phyloP scores from a whole-genome alignment of 306 rosid species.

The Purshia tridentata region DNA sequence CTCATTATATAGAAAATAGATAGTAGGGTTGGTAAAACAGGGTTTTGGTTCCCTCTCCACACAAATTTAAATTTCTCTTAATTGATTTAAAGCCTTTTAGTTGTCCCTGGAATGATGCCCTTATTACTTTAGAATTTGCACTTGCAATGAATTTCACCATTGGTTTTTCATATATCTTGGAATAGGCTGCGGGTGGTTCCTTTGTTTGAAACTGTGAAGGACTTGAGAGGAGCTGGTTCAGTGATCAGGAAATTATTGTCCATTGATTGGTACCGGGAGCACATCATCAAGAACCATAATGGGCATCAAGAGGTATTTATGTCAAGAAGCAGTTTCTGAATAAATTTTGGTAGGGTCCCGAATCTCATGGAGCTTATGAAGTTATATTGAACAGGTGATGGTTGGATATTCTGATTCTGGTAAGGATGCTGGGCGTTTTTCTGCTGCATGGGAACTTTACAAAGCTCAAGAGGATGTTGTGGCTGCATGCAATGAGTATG shows the following conservation, averaged over 20 bases:
- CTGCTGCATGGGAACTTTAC: constrained; percentile 97
- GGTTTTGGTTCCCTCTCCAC: background rate
- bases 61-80: background rate
- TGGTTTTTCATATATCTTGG: constrained; percentile 18
- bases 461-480: constrained; percentile 98
- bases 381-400: constrained; percentile 70
- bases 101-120: background rate
- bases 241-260: constrained; percentile 76
- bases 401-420: constrained; percentile 98
- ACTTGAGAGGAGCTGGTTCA: constrained; percentile 86
- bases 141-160: constrained; percentile 10
- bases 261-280: constrained; percentile 85
- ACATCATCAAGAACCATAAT: constrained; percentile 70
- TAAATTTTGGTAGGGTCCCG: constrained; percentile 1
- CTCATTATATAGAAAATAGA: background rate
- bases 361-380: constrained; percentile 21
- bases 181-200: constrained; percentile 92
- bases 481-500: constrained; percentile 85
- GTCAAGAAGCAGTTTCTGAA: background rate
- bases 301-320: constrained; percentile 83
- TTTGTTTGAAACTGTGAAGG: constrained; percentile 90
- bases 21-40: background rate
- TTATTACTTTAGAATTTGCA: background rate
- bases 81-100: background rate
- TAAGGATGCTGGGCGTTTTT: constrained; percentile 95